These are phyloP conservation scores for Hymenoscyphus albidus DNA, from an alignment of 2,329 filamentous ascomycete genomes.

Conservation along the genomic window DNA sequence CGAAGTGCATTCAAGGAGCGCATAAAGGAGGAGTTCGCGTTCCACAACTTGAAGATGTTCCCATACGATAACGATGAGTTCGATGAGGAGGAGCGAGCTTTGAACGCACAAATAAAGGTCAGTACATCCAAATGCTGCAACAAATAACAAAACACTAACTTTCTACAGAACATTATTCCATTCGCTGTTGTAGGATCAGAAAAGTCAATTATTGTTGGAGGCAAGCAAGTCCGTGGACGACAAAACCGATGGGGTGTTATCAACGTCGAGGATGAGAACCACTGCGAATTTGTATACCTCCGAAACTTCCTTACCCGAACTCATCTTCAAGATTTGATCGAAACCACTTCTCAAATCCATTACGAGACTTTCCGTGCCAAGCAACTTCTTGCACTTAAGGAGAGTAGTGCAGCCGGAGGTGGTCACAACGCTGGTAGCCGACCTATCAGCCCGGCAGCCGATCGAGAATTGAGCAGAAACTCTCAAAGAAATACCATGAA, in stretches of 20 bases:
- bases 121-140: slow-evolving; percentile 21
- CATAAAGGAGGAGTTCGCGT: slow-evolving; percentile 99
- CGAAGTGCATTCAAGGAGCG: slow-evolving; percentile 94
- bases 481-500: slow-evolving; percentile 99
- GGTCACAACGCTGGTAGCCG: slow-evolving; percentile 64
- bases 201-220: slow-evolving; percentile 95
- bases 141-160: not conserved
- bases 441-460: slow-evolving; percentile 92
- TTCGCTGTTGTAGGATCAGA: slow-evolving; percentile 98
- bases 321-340: slow-evolving; percentile 96
- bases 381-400: slow-evolving; percentile 95
- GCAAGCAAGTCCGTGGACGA: slow-evolving; percentile 93
- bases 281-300: slow-evolving; percentile 99
- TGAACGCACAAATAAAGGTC: slow-evolving; percentile 97
- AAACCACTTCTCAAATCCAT: slow-evolving; percentile 99
- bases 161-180: slow-evolving; percentile 75
- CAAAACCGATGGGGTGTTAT: slow-evolving; percentile 99
- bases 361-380: slow-evolving; percentile 99
- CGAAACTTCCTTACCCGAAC: slow-evolving; percentile 98
- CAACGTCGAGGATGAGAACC: slow-evolving; percentile 98
- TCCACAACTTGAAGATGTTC: slow-evolving; percentile 99
- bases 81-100: slow-evolving; percentile 88
- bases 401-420: slow-evolving; percentile 77
- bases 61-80: slow-evolving; percentile 99
- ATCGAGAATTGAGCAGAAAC: slow-evolving; percentile 93